A percentile compares a stretch with the other conserved stretches of the same genome.
phyloP scores from a whole-genome alignment of 2,329 filamentous ascomycete genomes.

The Pseudogymnoascus sp. region DNA sequence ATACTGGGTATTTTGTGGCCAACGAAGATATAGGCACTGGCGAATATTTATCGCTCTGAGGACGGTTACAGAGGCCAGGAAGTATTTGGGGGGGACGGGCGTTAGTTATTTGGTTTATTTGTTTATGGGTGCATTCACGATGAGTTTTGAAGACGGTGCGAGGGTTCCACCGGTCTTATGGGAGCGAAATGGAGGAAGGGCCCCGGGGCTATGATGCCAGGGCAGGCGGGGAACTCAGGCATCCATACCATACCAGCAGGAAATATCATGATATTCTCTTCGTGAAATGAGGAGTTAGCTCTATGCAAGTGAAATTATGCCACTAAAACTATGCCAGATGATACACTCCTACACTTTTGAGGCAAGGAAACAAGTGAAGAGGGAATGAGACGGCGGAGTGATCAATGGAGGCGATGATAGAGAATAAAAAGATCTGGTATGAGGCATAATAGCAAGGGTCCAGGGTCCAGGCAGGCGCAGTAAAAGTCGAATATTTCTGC shows the following conservation, averaged over 20 bases:
- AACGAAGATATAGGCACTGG: not conserved
- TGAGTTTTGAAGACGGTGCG: not conserved
- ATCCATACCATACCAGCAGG: not conserved
- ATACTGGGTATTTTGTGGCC: not conserved
- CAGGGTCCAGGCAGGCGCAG: not conserved
- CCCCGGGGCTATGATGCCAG: not conserved
- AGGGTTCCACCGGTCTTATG: not conserved
- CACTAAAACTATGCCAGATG: not conserved
- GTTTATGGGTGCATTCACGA: not conserved
- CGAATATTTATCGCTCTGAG: not conserved
- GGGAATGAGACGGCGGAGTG: not conserved
- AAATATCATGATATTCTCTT: not conserved
- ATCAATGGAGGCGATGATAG: not conserved
- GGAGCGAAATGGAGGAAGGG: not conserved
- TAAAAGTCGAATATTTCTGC: not conserved
- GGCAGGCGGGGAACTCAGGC: not conserved
- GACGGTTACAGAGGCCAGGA: not conserved
- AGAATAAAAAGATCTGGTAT: not conserved
- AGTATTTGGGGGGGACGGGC: not conserved
- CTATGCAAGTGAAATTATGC: not conserved
- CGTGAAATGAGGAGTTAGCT: not conserved
- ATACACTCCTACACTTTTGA: not conserved
- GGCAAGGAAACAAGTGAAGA: not conserved
- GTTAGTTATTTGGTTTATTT: no score
- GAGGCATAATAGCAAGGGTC: not conserved